Evolutionary conservation across 2,329 filamentous ascomycete genomes (phyloP), one percentile per base, ranked within the genome.

Genomic region (Cladosporium oxysporum): DNA sequence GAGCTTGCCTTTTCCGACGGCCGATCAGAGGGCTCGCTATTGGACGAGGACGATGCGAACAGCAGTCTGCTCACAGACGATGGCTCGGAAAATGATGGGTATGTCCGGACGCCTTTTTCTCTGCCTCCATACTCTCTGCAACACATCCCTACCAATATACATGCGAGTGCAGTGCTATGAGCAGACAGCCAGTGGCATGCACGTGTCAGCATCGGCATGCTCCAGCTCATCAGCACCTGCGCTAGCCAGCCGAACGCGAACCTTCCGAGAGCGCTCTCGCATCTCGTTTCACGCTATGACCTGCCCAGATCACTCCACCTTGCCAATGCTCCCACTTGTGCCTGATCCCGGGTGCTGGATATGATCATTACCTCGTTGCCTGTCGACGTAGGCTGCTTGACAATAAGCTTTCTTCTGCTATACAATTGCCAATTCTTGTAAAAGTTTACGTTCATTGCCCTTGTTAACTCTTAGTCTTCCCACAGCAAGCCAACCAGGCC

Each of bases 31-130:
- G 66, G 68, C 29, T 74, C 79, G n/a, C 73, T 82, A 28, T 75
- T 79, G 58, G 76, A 78, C 68, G 80, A 76, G 69, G 41, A 47
- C n/a, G 83, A 81, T 72, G 78, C 80, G 28, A 72, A 79, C 50
- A 83, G 81, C 78, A 83, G 81, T 71, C 78, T 84, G 58, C 72
- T 82, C 64, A 83, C 82, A 18, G 81, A 84, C 68, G 81, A 84
- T 67, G 82, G 85, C 69, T 82, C 81, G 35, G 84, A 86, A 55
- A 69, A 67, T n/a, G 71, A 74, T 62, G 70, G 71, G 76, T 77
- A 69, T 71, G 76, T 76, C 21, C 37, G 8, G 8, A 35, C 41
- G 57, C 35, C 6, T 63, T 26, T 49, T 52, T 23, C n/a, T 49
- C 26, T 37, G 8, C 33, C 58, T 58, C 23, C 3, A 21, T 47